Conservation (phyloP, 306 rosid genomes). For the Cyamopsis tetragonoloba region DNA sequence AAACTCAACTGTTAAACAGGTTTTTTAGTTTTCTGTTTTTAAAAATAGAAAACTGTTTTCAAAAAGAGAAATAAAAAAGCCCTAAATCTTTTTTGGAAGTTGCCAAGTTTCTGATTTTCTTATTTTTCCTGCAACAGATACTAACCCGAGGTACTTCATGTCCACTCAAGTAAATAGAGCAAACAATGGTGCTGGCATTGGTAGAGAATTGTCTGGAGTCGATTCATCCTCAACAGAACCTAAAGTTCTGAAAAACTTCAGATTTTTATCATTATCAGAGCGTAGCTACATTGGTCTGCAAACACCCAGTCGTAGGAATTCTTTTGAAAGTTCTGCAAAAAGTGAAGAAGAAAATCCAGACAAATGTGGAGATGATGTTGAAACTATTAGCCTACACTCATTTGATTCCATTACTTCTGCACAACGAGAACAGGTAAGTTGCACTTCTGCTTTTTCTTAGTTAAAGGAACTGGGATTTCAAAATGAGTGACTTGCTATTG, state of each 20-base stretch:
- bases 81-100: neutral
- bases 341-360: slow-evolving; percentile 38
- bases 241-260: slow-evolving; percentile 24
- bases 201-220: slow-evolving; percentile 38
- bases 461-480: neutral
- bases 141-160: slow-evolving; percentile 27
- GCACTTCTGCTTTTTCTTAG: neutral
- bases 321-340: slow-evolving; percentile 22
- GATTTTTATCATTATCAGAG: slow-evolving; percentile 48
- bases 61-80: too few species aligned
- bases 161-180: slow-evolving; percentile 32
- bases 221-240: slow-evolving; percentile 33
- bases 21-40: too few species aligned
- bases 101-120: slow-evolving; percentile 13
- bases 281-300: slow-evolving; percentile 42
- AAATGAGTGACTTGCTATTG: neutral
- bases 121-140: slow-evolving; percentile 36
- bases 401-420: slow-evolving; percentile 45
- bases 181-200: slow-evolving; percentile 19
- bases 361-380: slow-evolving; percentile 35
- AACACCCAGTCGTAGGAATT: slow-evolving; percentile 29
- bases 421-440: slow-evolving; percentile 51
- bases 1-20: too few species aligned
- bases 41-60: too few species aligned
- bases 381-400: slow-evolving; percentile 26